Percentiles rank a stretch among this genome's conserved stretches.
These are phyloP conservation scores for Hymenotorrendiella dingleyae DNA, from an alignment of 2,329 filamentous ascomycete genomes.

Conservation along the genomic window DNA sequence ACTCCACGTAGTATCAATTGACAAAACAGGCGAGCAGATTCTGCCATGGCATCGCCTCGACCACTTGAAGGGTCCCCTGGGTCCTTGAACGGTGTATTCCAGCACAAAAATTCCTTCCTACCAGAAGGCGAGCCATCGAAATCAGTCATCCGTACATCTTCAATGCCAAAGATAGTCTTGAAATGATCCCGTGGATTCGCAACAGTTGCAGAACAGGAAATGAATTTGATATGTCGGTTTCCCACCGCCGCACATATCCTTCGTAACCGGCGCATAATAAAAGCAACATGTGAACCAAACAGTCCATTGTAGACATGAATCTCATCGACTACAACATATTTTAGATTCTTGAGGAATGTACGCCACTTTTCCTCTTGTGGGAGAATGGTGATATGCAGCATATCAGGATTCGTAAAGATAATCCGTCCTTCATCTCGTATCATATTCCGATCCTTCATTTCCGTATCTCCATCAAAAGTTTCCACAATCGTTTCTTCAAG, in stretches of 20 bases:
- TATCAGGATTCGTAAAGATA: slow-evolving; percentile 97
- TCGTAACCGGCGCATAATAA: slow-evolving; percentile 86
- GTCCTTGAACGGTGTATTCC: slow-evolving; percentile 95
- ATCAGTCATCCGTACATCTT: slow-evolving; percentile 75
- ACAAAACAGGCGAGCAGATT: slow-evolving; percentile 87
- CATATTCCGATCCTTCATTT: slow-evolving; percentile 67
- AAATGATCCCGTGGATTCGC: slow-evolving; percentile 91
- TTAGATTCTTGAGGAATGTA: slow-evolving; percentile 78
- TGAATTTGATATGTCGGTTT: slow-evolving; percentile 78
- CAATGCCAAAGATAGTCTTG: slow-evolving; percentile 85
- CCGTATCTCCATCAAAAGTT: slow-evolving; percentile 93
- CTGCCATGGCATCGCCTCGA: slow-evolving; percentile 72
- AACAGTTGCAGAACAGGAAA: slow-evolving; percentile 94
- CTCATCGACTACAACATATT: slow-evolving; percentile 87
- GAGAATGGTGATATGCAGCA: slow-evolving; percentile 90
- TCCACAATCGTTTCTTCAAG: slow-evolving; percentile 75
- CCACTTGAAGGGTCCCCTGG: slow-evolving; percentile 82
- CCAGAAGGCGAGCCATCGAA: slow-evolving; percentile 91
- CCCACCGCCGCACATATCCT: slow-evolving; percentile 86
- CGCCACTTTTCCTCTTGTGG: slow-evolving; percentile 90
- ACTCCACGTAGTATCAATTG: slow-evolving; percentile 84
- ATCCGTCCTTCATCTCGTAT: slow-evolving; percentile 87
- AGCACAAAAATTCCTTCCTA: slow-evolving; percentile 91
- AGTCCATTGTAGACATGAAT: slow-evolving; percentile 95
- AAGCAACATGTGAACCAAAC: slow-evolving; percentile 87